Evolutionary conservation across 2,329 filamentous ascomycete genomes (phyloP).

Genomic region (Ophiobolus disseminans): DNA sequence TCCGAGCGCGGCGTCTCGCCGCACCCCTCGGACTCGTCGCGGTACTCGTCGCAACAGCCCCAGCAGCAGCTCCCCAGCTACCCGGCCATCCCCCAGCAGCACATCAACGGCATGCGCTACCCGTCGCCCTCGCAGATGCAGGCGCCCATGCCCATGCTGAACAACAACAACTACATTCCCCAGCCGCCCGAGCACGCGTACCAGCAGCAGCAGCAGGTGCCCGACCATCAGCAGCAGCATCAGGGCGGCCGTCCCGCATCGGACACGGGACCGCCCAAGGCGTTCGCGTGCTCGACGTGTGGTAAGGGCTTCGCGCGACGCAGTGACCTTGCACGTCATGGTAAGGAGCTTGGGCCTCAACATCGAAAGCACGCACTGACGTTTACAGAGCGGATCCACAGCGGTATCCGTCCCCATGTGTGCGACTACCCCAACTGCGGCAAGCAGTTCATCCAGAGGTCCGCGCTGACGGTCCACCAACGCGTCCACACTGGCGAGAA

Average conservation of each 20-base stretch:
- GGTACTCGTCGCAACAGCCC: slow-evolving; percentile 65
- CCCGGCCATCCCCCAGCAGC: slow-evolving; percentile 56
- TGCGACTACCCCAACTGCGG: slow-evolving; percentile 89
- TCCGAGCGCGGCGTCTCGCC: slow-evolving; percentile 65
- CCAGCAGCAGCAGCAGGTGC: slow-evolving; percentile 46
- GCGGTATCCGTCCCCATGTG: slow-evolving; percentile 85
- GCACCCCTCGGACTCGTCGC: slow-evolving; percentile 62
- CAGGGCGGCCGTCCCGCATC: slow-evolving; percentile 52
- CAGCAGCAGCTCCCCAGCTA: slow-evolving; percentile 60
- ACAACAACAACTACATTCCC: slow-evolving; percentile 63
- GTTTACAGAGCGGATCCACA: slow-evolving; percentile 87
- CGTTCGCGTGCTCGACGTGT: slow-evolving; percentile 89
- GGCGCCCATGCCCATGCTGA: slow-evolving; percentile 61
- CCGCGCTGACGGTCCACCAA: slow-evolving; percentile 91
- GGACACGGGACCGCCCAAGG: slow-evolving; percentile 67
- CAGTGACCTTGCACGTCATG: slow-evolving; percentile 93
- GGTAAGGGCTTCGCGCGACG: slow-evolving; percentile 89
- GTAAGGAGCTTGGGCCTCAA: slow-evolving; percentile 64
- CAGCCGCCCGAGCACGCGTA: slow-evolving; percentile 58
- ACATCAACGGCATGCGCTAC: slow-evolving; percentile 61
- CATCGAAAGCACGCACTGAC: slow-evolving; percentile 42
- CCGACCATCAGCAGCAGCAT: slow-evolving; percentile 51
- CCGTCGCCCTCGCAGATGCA: slow-evolving; percentile 60
- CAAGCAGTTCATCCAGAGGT: slow-evolving; percentile 97
- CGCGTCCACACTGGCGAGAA: slow-evolving; percentile 98